These are phyloP conservation scores for Chrysanthemum seticuspe DNA, from an alignment of 129 eudicot species.

Conservation along the genomic window DNA sequence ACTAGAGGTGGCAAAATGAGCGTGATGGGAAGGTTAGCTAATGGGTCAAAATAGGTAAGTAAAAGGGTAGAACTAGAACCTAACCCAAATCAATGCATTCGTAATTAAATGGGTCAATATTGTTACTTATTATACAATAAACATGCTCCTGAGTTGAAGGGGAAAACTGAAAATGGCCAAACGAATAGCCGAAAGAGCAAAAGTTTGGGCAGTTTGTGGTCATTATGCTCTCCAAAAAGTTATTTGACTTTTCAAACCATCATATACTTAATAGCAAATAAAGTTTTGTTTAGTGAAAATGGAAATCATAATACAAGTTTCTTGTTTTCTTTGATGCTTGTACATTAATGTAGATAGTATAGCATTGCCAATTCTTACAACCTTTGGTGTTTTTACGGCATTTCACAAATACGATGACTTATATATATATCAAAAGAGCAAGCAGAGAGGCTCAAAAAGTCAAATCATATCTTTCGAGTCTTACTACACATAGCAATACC, in stretches of 20 bases:
- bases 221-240: conserved; percentile 2
- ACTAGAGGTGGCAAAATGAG: conserved; percentile 3
- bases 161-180: neutral
- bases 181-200: neutral
- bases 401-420: conserved; percentile 5
- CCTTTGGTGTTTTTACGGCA: conserved; percentile 2
- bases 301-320: conserved; percentile 3
- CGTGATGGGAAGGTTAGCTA: neutral
- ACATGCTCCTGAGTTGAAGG: neutral
- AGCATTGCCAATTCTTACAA: conserved; percentile 6
- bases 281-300: neutral
- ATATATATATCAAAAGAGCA: neutral
- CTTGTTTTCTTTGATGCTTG: neutral
- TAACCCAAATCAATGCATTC: neutral
- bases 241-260: conserved; percentile 13
- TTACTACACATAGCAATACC: neutral
- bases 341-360: neutral
- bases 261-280: conserved; percentile 4
- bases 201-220: neutral
- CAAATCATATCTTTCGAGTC: neutral
- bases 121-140: neutral
- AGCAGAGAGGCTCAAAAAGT: neutral
- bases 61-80: neutral
- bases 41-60: neutral
- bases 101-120: neutral